Evolutionary conservation across 805 yeast genomes (phyloP), one percentile per base, ranked within the genome.

Genomic region (Myxozyma mucilagina): DNA sequence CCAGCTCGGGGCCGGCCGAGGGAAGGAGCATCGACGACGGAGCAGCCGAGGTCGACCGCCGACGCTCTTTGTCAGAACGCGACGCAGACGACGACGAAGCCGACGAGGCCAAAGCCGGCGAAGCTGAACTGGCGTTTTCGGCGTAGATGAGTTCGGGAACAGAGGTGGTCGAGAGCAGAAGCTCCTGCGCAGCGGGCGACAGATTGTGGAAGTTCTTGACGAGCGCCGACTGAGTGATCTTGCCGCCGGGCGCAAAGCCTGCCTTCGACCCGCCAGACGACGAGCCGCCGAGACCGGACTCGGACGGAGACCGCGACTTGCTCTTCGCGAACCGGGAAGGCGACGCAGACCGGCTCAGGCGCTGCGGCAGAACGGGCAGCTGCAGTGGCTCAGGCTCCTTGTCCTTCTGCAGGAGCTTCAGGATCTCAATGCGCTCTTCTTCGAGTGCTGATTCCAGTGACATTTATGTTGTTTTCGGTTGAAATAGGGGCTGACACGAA

Each of bases 341-440:
- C 6, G 65, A 61, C 9, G 57, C 65, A 6, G 65, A 61, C 13
- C 65, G 62, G 3, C 60, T 59, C 8, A 57, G 34, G 4, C 64
- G 54, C 39, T 20, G 44, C 18, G 58, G 42, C 1, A 53, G 50
- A n/a, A n/a, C 45, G 1, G 60, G 55, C 4, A 56, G 45, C 18
- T 55, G 56, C 18, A 58, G 41, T 11, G 53, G 52, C 7, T 47
- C 51, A 8, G 38, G 39, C 13, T 53, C 50, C 31, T 59, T 47
- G 16, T 48, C 36, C 29, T 44, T 45, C 14, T 64, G 56, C 29
- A 67, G 63, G 1, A 67, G 61, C 61, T 67, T 65, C 11, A 67
- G 61, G 39, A 67, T 67, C 53, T 67, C 70, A n/a, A 67, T 63
- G 11, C 70, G 61, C 61, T 67, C 70, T 54, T 67, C 70, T 54